Conservation (phyloP, 208 protist genomes). For the Leptomonas pyrrhocoris region DNA sequence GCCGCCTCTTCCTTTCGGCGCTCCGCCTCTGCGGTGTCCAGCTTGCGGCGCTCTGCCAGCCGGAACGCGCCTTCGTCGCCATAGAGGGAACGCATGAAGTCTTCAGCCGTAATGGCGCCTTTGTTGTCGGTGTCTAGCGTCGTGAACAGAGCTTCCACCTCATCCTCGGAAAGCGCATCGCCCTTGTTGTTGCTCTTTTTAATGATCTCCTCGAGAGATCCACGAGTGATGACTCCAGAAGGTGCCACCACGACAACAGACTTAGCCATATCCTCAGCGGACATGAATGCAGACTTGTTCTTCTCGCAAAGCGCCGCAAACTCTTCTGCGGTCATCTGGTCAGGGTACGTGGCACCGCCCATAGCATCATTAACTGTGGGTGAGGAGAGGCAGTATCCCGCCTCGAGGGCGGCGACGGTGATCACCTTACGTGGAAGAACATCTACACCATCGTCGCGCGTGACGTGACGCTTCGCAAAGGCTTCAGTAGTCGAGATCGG, state of each 20-base stretch:
- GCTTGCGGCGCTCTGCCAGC: constrained; percentile 59
- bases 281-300: constrained; percentile 50
- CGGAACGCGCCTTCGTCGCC: constrained; percentile 59
- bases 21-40: constrained; percentile 37
- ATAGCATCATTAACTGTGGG: constrained; percentile 70
- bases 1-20: constrained; percentile 36
- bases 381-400: constrained; percentile 68
- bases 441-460: constrained; percentile 67
- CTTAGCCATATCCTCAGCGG: constrained; percentile 69
- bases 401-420: constrained; percentile 77
- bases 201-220: constrained; percentile 70
- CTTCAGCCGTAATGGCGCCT: constrained; percentile 67
- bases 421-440: constrained; percentile 66
- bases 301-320: constrained; percentile 72
- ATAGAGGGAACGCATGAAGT: constrained; percentile 80
- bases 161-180: constrained; percentile 57
- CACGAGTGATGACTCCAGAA: constrained; percentile 70
- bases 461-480: constrained; percentile 71
- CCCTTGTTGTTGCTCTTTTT: constrained; percentile 45
- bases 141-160: constrained; percentile 82
- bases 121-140: constrained; percentile 74
- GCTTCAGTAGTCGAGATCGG: constrained; percentile 58
- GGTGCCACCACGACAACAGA: constrained; percentile 72
- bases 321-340: constrained; percentile 77
- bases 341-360: constrained; percentile 45